Percentiles rank a stretch among this genome's conserved stretches.
phyloP scores from a whole-genome alignment of 805 yeast genomes.

The Barnettozyma wickerhamii region DNA sequence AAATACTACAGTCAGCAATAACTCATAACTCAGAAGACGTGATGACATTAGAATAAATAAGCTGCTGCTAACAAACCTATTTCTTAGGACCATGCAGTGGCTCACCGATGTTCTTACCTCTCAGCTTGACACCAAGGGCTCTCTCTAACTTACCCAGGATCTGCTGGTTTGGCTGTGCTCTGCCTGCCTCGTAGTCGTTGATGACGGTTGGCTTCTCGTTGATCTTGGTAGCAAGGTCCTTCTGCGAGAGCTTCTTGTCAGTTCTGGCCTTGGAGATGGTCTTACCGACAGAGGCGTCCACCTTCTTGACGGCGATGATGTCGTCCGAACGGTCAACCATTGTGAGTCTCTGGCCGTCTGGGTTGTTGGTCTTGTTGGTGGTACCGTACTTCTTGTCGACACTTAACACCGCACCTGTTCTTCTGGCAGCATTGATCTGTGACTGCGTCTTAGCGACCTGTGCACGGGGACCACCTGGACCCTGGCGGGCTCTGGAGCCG shows the following conservation, averaged over 20 bases:
- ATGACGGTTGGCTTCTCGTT: conserved; percentile 95
- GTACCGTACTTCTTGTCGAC: conserved; percentile 90
- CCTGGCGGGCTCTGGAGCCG: conserved; percentile 84
- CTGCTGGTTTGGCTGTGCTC: conserved; percentile 96
- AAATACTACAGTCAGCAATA: too few species aligned
- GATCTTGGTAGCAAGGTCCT: conserved; percentile 92
- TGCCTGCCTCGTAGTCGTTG: conserved; percentile 95
- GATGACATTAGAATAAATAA: neutral
- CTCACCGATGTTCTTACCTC: conserved; percentile 94
- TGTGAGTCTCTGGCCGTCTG: conserved; percentile 93
- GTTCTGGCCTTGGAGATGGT: conserved; percentile 81
- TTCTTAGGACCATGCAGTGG: conserved; percentile 57
- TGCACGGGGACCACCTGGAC: conserved; percentile 85
- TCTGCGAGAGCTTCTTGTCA: conserved; percentile 86
- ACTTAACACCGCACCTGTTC: conserved; percentile 83
- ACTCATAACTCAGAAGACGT: too few species aligned
- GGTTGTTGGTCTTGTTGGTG: conserved; percentile 55
- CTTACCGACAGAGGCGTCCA: conserved; percentile 81
- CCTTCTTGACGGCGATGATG: conserved; percentile 86
- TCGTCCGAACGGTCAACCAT: conserved; percentile 92
- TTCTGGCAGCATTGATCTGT: conserved; percentile 88
- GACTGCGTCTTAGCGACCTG: conserved; percentile 74
- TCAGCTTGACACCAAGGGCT: conserved; percentile 87
- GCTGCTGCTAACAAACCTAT: conserved; percentile 11
- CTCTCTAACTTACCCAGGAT: conserved; percentile 88